Evolutionary conservation across 1,139 yeast genomes (phyloP).

Genomic region (Geotrichum aggregatum): DNA sequence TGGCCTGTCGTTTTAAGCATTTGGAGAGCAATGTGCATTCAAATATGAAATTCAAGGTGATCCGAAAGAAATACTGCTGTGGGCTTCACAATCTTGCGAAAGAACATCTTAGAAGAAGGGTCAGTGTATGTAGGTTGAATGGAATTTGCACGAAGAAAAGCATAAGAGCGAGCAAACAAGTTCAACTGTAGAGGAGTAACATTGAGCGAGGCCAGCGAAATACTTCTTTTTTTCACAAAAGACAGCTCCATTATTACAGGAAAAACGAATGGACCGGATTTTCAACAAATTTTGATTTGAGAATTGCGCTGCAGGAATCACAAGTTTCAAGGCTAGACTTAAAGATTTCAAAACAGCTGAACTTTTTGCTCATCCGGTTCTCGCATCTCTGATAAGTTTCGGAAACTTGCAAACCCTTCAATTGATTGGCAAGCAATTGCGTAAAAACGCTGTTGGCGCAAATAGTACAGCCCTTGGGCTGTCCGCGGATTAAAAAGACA

Average conservation of each 20-base stretch:
- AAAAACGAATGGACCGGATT: conserved; percentile 33
- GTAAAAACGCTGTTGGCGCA: conserved; percentile 42
- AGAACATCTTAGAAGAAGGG: conserved; percentile 27
- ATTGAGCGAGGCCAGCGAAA: conserved; percentile 10
- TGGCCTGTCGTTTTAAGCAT: conserved; percentile 57
- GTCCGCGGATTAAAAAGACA: conserved; percentile 12
- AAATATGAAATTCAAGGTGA: conserved; percentile 22
- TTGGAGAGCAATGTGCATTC: conserved; percentile 37
- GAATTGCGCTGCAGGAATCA: conserved; percentile 54
- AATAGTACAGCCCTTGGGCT: conserved; percentile 20
- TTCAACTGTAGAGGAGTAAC: conserved; percentile 24
- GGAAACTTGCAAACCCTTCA: conserved; percentile 53
- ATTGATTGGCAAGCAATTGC: conserved; percentile 59
- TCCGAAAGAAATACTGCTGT: conserved; percentile 21
- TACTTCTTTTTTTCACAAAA: conserved; percentile 44
- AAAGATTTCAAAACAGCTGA: conserved; percentile 36
- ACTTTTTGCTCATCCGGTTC: conserved; percentile 20
- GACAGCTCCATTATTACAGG: conserved; percentile 39
- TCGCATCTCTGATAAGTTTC: conserved; percentile 35
- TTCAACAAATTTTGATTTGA: conserved; percentile 45
- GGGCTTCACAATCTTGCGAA: conserved; percentile 27
- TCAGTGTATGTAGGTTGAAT: conserved; percentile 20
- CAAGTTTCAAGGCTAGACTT: conserved; percentile 44
- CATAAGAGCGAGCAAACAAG: conserved; percentile 11
- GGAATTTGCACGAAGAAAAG: conserved; percentile 1